Evolutionary conservation across 2,329 filamentous ascomycete species (phyloP), one percentile per base, ranked within the genome.

Genomic region (Colletotrichum zoysiae): DNA sequence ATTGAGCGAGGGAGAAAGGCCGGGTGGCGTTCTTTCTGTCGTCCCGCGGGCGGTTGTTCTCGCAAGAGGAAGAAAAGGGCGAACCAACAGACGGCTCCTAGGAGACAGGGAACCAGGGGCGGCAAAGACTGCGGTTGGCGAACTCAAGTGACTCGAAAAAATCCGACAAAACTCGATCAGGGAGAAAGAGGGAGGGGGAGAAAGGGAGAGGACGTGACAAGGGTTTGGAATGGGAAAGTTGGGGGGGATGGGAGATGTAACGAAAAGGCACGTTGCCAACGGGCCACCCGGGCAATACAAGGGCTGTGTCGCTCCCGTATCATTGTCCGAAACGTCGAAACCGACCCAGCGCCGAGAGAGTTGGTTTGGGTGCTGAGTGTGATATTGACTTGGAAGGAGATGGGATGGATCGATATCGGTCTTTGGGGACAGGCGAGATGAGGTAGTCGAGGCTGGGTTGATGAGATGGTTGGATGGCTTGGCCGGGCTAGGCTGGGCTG

Each of bases 331-430:
- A 68, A 68, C 65, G 42, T 50, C 51, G n/a, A 53, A 48, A 57
- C 50, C 7, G 65, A 71, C 69, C 69, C 44, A 71, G 69, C 69
- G 69, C 69, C 69, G 69, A 71, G 69, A 71, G 59, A 71, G 69
- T 71, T 71, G 69, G 67, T 69, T 71, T 71, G 69, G 65, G 65
- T 51, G 56, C 35, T 40, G 38, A 38, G 48, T 71, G 69, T 56
- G 55, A 60, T 60, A 44, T 64, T 55, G 20, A 16, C 48, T 30
- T 35, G 20, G 8, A 46, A 44, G 26, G 38, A 64, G 61, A 64
- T 59, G 69, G 65, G 53, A 55, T 30, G 64, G 26, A 51, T 44
- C 12, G 2, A 59, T 56, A 2, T 23, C 30, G 30, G 30, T 30
- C 35, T 51, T 62, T 46, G 44, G 48, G n/a, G 30, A 30, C 4